Evolutionary conservation across 2,329 filamentous ascomycete genomes (phyloP), one percentile per base, ranked within the genome.

Genomic region (Calycina herbarum): DNA sequence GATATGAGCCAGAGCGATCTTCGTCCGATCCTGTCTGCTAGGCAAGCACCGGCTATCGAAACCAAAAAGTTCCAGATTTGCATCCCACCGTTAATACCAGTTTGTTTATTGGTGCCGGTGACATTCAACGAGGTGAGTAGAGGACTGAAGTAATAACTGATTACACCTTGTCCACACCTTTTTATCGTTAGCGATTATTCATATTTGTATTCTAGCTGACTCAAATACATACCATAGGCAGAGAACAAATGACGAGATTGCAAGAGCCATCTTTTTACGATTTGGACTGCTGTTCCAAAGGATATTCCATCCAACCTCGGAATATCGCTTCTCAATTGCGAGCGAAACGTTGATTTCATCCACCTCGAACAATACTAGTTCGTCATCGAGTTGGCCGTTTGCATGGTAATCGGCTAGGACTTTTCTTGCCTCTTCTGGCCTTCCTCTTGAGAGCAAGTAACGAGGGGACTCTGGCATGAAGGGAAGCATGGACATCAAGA

Each of bases 261-360:
- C 42, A 15, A 66, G 57, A 13, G 33, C 57, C 24, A 68, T 62
- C 42, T 64, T 63, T 51, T 68, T 64, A 15, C 65, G 35, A 63
- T 70, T 68, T 17, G 59, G 65, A 20, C 45, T 29, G 7, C 64
- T 66, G 13, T 66, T 59, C 48, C 62, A 65, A 6, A 69, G 79
- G 76, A 56, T 82, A 70, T 8, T 78, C 73, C 57, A 79, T 80
- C 57, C 35, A 40, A 42, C 57, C 35, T 59, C 57, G 24, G 31
- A 24, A n/a, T 31, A 13, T 40, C 15, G 51, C 0, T 57, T 58
- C 27, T 57, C 51, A 4, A 57, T 76, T 17, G 78, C 80, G 67
- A 82, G 80, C 64, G 77, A 81, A 54, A 79, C 79, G 13, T 77
- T 76, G 64, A 82, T 81, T 69, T 81, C 79, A n/a, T 73, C 70